phyloP scores from a whole-genome alignment of 2,329 filamentous ascomycete genomes.

The Rhynchosporium agropyri region DNA sequence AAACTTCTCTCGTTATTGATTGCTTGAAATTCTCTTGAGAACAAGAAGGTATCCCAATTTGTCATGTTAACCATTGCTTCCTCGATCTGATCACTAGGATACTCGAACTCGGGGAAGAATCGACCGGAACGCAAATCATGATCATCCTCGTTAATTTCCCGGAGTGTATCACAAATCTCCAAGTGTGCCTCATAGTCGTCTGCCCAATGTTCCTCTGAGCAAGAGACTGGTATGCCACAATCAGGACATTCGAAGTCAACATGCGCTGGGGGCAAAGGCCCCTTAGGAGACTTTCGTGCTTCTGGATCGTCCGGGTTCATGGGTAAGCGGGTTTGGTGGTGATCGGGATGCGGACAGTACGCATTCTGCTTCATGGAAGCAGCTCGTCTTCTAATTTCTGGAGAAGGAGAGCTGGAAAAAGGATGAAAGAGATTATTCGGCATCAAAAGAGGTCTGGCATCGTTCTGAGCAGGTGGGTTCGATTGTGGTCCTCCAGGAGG shows the following conservation, averaged over 20 bases:
- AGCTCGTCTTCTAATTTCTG: slow-evolving; percentile 83
- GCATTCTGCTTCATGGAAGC: slow-evolving; percentile 92
- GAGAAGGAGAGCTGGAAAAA: slow-evolving; percentile 85
- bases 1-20: slow-evolving; percentile 89
- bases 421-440: slow-evolving; percentile 90
- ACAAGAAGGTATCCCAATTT: slow-evolving; percentile 97
- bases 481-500: slow-evolving; percentile 32
- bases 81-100: slow-evolving; percentile 86
- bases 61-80: slow-evolving; percentile 95
- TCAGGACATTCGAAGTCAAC: slow-evolving; percentile 95
- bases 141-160: slow-evolving; percentile 96
- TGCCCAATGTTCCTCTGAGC: slow-evolving; percentile 92
- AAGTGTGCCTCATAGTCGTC: slow-evolving; percentile 93
- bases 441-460: slow-evolving; percentile 39
- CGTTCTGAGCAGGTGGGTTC: slow-evolving; percentile 31
- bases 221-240: slow-evolving; percentile 92
- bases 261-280: slow-evolving; percentile 70
- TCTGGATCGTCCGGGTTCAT: slow-evolving; percentile 66
- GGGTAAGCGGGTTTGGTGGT: slow-evolving; percentile 73
- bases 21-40: slow-evolving; percentile 87
- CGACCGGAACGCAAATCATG: slow-evolving; percentile 90
- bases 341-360: slow-evolving; percentile 84
- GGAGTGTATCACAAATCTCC: slow-evolving; percentile 86
- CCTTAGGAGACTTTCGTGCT: slow-evolving; percentile 57
- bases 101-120: slow-evolving; percentile 91